A percentile compares a stretch with the other conserved stretches of the same genome.
phyloP scores from a whole-genome alignment of 805 yeast species.

The Kregervanrija fluxuum region DNA sequence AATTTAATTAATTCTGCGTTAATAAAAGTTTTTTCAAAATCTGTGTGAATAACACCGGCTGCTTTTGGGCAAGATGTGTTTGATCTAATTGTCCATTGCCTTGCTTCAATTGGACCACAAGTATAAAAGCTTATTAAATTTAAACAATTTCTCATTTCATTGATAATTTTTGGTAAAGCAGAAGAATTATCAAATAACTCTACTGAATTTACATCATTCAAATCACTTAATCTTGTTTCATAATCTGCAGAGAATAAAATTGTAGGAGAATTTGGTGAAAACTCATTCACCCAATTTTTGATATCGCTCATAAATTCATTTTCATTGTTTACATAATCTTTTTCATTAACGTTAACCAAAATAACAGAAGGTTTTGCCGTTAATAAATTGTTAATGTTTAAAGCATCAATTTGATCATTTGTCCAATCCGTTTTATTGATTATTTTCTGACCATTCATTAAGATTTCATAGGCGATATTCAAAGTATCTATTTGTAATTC shows the following conservation, averaged over 20 bases:
- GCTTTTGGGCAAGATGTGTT: constrained; percentile 97
- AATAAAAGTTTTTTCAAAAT: constrained; percentile 89
- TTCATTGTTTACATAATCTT: constrained; percentile 79
- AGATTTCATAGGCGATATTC: constrained; percentile 64
- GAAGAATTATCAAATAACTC: constrained; percentile 43
- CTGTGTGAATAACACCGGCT: constrained; percentile 96
- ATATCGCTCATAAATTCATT: constrained; percentile 79
- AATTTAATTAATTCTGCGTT: constrained; percentile 89
- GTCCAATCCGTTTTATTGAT: constrained; percentile 79
- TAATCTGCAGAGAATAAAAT: constrained; percentile 28
- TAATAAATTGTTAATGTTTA: constrained; percentile 78
- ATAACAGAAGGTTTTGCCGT: constrained; percentile 96
- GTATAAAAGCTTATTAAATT: constrained; percentile 92
- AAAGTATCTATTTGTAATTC: constrained; percentile 82
- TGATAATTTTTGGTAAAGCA: constrained; percentile 80
- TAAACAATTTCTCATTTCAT: constrained; percentile 79
- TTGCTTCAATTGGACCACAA: constrained; percentile 91
- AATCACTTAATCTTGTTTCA: constrained; percentile 21
- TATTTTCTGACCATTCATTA: constrained; percentile 82
- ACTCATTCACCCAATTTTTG: constrained; percentile 82
- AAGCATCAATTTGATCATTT: constrained; percentile 81
- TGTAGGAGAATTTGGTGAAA: constrained; percentile 66
- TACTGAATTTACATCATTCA: neutral
- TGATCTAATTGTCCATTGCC: constrained; percentile 95
- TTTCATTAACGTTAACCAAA: constrained; percentile 83